Percentiles rank a stretch among this genome's conserved stretches.
These are phyloP conservation scores for Cladochytrium tenue DNA, from an alignment of 371 early-diverging fungal genomes.

Conservation along the genomic window DNA sequence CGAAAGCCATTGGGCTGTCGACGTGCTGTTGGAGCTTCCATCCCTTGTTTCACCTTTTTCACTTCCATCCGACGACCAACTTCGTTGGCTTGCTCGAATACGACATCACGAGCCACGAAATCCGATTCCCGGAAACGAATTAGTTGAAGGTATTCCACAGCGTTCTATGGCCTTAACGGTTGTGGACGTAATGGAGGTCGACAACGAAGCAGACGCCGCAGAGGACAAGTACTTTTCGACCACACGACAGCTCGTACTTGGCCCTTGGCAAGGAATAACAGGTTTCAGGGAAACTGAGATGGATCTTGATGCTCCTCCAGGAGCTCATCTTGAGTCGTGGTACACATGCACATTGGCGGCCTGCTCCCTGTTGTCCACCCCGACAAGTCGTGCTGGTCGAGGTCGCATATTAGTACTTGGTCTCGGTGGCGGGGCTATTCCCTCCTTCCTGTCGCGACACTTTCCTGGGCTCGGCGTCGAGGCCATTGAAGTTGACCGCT, in stretches of 20 bases:
- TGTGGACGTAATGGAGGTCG: conserved; percentile 28
- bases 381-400: conserved; percentile 17
- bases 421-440: conserved; percentile 29
- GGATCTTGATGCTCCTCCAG: conserved; percentile 28
- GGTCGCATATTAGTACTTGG: conserved; percentile 21
- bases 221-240: conserved; percentile 13
- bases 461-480: conserved; percentile 27
- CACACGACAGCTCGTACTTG: conserved; percentile 27
- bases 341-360: conserved; percentile 26
- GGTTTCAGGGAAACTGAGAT: conserved; percentile 28
- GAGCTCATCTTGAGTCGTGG: conserved; percentile 29
- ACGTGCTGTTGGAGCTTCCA: conserved; percentile 28
- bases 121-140: neutral
- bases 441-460: conserved; percentile 20
- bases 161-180: conserved; percentile 20
- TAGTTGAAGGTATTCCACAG: conserved; percentile 2
- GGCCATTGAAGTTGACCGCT: conserved; percentile 22
- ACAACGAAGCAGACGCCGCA: conserved; percentile 14
- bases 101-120: conserved; percentile 26
- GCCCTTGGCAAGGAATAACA: conserved; percentile 29
- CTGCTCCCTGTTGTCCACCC: conserved; percentile 9
- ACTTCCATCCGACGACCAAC: conserved; percentile 20
- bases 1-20: conserved; percentile 19
- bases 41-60: conserved; percentile 23
- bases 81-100: conserved; percentile 25